phyloP scores from a whole-genome alignment of 2,329 filamentous ascomycete species.

The Nigrospora oryzae region DNA sequence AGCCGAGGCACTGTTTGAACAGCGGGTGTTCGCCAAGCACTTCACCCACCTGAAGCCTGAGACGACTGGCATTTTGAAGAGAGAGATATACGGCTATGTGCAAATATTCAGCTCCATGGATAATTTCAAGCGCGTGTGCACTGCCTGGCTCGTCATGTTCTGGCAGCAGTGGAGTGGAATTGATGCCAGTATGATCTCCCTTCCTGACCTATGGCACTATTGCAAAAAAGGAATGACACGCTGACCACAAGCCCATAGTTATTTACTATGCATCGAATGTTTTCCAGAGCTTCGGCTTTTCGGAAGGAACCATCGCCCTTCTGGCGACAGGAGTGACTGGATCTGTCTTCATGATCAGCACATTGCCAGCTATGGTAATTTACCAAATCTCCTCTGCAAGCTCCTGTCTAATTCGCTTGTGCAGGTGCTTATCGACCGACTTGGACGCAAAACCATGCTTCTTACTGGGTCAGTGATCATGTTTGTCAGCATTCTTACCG shows the following conservation, averaged over 20 bases:
- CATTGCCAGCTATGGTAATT: constrained; percentile 28
- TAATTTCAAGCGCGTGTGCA: constrained; percentile 32
- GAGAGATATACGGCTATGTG: constrained; percentile 37
- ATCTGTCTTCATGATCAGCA: constrained; percentile 25
- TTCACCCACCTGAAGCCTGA: constrained; percentile 13
- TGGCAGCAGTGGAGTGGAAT: constrained; percentile 38
- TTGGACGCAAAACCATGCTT: constrained; percentile 36
- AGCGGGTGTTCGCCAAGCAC: constrained; percentile 25
- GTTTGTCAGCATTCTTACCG: constrained; percentile 38
- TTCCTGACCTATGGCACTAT: no score
- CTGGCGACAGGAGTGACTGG: constrained; percentile 6
- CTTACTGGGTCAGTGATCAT: constrained; percentile 34
- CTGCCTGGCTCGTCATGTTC: constrained; percentile 45
- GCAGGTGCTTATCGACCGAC: constrained; percentile 32
- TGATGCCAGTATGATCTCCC: constrained; percentile 2
- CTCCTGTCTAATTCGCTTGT: neutral
- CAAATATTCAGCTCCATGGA: constrained; percentile 38
- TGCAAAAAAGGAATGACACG: neutral
- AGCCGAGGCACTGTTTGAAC: constrained; percentile 43
- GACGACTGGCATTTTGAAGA: constrained; percentile 24
- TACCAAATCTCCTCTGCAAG: neutral
- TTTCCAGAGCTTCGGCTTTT: constrained; percentile 19
- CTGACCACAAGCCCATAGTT: constrained; percentile 14
- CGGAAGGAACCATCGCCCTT: constrained; percentile 4
- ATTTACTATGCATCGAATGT: constrained; percentile 39